Evolutionary conservation across 164 flowering plant species (phyloP), one percentile per base, ranked within the genome.

Genomic region (Tetracentron sinense): DNA sequence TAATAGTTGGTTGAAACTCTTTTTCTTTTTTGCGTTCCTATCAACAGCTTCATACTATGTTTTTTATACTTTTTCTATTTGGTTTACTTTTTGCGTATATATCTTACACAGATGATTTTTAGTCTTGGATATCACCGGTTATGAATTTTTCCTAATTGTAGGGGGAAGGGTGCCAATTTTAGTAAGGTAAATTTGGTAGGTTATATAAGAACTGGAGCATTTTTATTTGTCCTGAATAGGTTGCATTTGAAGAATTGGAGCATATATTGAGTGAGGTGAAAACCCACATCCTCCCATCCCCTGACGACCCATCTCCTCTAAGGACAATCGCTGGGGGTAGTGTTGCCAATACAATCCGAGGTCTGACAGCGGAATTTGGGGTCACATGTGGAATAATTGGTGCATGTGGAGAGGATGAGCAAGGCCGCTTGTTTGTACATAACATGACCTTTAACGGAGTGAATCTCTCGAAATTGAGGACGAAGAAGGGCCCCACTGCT

Each of bases 311-410:
- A 6, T 77, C 82, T 72, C 73, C 83, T 4, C 17, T 83, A 33
- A 88, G 71, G 71, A 83, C 96, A 21, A 79, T 90, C 23, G 97
- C 97, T 26, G 98, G 98, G 17, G 98, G 98, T 16, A 93, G 98
- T 70, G 92, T 93, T 31, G 88, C 98, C 53, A 94, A 94, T 60
- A 90, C 98, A 0, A 70, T 94, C 67, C 78, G 98, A 71, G 98
- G 98, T 62, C 80, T 94, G 31, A 62, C 83, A 56, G 77, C 79
- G 0, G 93, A 96, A n/a, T 90, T 90, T 76, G 96, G 92, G 15
- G 56, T 94, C 55, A 61, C 79, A 28, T 72, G 78, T 73, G 98
- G 97, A 44, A 79, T 94, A 33, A 79, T 94, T 61, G 98, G 96
- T 61, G 98, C 96, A 3, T 87, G 78, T 72, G 98, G 95, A 28